Conservation (phyloP, 2,329 filamentous ascomycete genomes). For the Fusarium austroafricanum region DNA sequence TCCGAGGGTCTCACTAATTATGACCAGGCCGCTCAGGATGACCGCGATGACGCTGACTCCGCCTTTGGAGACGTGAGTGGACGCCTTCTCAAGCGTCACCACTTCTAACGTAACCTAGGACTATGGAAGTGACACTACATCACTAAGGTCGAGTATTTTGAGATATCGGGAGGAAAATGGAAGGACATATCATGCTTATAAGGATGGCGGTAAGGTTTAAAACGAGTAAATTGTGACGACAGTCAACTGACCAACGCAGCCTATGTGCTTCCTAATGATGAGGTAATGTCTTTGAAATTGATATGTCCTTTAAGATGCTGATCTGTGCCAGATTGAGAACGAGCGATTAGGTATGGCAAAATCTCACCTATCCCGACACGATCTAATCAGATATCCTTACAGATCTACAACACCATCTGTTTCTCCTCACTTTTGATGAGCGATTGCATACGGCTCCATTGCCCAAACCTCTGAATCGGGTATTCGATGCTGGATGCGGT, state of each 20-base stretch:
- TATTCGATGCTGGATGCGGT: conserved; percentile 21
- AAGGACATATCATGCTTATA: conserved; percentile 15
- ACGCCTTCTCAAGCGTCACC: rapidly evolving
- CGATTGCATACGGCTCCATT: conserved; percentile 9
- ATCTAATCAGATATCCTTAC: not conserved
- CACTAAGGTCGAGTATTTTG: not conserved
- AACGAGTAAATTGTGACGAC: rapidly evolving
- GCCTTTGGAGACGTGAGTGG: not conserved
- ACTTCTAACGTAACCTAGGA: not conserved
- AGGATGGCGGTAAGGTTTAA: conserved; percentile 1
- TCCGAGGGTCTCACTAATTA: not conserved
- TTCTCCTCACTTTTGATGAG: conserved; percentile 23
- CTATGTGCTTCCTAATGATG: conserved; percentile 30
- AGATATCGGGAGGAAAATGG: not conserved
- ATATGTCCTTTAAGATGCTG: no score
- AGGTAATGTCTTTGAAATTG: not conserved
- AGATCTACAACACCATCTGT: conserved; percentile 33
- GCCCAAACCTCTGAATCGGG: not conserved
- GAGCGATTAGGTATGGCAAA: conserved; percentile 12
- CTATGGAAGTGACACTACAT: not conserved
- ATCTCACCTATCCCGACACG: not conserved
- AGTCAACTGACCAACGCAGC: not conserved
- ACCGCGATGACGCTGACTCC: not conserved
- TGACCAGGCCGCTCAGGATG: not conserved
- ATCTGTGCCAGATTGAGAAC: conserved; percentile 15